Percentiles rank a stretch among this genome's conserved stretches.
Evolutionary conservation across 306 rosid genomes (phyloP).

Genomic region (Rubus parviflorus): DNA sequence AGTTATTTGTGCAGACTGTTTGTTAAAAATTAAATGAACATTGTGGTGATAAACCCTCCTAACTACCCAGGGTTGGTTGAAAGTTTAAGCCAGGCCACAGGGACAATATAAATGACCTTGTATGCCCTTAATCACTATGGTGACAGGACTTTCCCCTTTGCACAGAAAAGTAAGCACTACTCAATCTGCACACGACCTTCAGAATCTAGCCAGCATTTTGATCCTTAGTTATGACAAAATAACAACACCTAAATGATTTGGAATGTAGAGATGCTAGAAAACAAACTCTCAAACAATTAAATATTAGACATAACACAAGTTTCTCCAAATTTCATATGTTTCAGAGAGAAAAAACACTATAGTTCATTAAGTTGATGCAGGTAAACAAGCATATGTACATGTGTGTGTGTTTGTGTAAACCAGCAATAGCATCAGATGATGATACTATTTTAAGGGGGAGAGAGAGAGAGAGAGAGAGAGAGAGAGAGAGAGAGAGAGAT

Average conservation of each 20-base stretch:
- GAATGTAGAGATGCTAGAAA: no score
- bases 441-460: not conserved
- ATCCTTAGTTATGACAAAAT: no score
- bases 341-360: not conserved
- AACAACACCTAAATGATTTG: no score
- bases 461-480: not conserved
- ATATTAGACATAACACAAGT: not conserved
- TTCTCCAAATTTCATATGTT: constrained; percentile 7
- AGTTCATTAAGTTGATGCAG: not conserved
- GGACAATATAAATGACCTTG: not conserved
- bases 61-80: not conserved
- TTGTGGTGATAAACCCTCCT: not conserved
- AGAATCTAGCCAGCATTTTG: no score
- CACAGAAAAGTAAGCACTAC: not conserved
- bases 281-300: not conserved
- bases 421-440: not conserved
- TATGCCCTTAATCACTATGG: not conserved
- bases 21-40: not conserved
- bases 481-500: not conserved
- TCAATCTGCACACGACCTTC: not conserved
- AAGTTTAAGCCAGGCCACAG: not conserved
- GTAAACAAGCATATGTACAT: not conserved
- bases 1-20: constrained; percentile 8
- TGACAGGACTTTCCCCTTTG: not conserved
- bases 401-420: not conserved